phyloP scores from a whole-genome alignment of 345 rosid genomes.

The Populus simonii region DNA sequence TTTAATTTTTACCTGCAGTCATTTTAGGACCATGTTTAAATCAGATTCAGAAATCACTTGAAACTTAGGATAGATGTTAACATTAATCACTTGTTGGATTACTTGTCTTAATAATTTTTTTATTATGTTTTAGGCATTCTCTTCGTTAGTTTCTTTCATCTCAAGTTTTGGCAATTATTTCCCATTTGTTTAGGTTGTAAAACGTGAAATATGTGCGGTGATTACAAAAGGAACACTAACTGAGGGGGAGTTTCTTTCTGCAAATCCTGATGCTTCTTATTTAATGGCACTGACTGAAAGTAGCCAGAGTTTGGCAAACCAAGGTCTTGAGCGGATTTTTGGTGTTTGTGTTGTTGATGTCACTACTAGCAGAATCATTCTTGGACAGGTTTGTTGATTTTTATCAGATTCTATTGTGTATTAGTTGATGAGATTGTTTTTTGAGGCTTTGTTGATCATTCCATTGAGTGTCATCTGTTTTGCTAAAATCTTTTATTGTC shows the following conservation, averaged over 20 bases:
- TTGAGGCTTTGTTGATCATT: neutral
- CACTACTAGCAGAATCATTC: slow-evolving; percentile 74
- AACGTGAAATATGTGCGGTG: slow-evolving; percentile 91
- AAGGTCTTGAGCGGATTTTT: slow-evolving; percentile 42
- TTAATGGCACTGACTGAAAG: slow-evolving; percentile 81
- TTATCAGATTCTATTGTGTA: neutral
- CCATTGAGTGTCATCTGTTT: neutral
- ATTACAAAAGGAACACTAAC: slow-evolving; percentile 90
- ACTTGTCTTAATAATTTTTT: neutral
- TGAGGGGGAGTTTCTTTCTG: slow-evolving; percentile 79
- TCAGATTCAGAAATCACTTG: neutral
- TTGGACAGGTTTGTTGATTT: slow-evolving; percentile 69
- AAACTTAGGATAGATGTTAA: neutral
- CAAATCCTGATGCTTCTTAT: slow-evolving; percentile 90
- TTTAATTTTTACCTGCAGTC: neutral
- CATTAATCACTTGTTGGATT: neutral
- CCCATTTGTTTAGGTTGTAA: slow-evolving; percentile 70
- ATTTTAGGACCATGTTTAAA: neutral
- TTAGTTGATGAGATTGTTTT: neutral
- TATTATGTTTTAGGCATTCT: neutral
- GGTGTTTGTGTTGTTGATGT: slow-evolving; percentile 91
- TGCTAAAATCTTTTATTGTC: slow-evolving; percentile 4
- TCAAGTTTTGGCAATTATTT: slow-evolving; percentile 16
- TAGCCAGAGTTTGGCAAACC: slow-evolving; percentile 25
- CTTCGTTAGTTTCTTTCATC: neutral